These are phyloP conservation scores for Annulohypoxylon bovei DNA, from an alignment of 495 filamentous ascomycete species.

Conservation along the genomic window DNA sequence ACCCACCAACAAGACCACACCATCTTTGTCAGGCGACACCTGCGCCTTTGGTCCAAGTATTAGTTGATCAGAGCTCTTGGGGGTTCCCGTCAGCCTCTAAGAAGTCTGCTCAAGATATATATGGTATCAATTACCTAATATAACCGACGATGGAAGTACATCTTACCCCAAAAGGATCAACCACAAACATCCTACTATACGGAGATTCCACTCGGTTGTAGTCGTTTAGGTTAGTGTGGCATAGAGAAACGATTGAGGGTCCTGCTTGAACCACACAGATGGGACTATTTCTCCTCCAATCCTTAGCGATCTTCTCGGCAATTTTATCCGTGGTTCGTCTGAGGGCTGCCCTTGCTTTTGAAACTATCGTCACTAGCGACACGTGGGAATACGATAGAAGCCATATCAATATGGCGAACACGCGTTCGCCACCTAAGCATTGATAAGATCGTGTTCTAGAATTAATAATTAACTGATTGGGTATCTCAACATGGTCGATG, in stretches of 20 bases:
- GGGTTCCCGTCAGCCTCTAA: constrained; percentile 8
- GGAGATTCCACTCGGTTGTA: constrained; percentile 17
- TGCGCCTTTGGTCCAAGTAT: constrained; percentile 11
- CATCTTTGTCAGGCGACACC: constrained; percentile 33
- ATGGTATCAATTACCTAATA: constrained; percentile 32
- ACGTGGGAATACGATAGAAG: constrained; percentile 5
- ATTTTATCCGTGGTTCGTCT: constrained; percentile 26
- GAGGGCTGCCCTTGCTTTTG: constrained; percentile 2
- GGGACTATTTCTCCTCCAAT: neutral
- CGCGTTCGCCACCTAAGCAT: neutral
- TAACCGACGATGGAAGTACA: constrained; percentile 10
- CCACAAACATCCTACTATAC: constrained; percentile 16
- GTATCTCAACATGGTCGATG: neutral
- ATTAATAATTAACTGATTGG: neutral
- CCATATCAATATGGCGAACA: neutral
- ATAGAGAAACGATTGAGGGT: constrained; percentile 25
- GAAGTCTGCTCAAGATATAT: constrained; percentile 8
- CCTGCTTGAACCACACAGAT: constrained; percentile 20
- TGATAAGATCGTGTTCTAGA: neutral
- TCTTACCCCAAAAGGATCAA: constrained; percentile 36
- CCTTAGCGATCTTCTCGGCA: constrained; percentile 19
- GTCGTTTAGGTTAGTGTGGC: constrained; percentile 16
- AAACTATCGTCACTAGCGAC: constrained; percentile 18
- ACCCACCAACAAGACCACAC: constrained; percentile 28
- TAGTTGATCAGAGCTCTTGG: constrained; percentile 15